Evolutionary conservation across 2,329 filamentous ascomycete genomes (phyloP), one percentile per base, ranked within the genome.

Genomic region (Fusarium sp.): DNA sequence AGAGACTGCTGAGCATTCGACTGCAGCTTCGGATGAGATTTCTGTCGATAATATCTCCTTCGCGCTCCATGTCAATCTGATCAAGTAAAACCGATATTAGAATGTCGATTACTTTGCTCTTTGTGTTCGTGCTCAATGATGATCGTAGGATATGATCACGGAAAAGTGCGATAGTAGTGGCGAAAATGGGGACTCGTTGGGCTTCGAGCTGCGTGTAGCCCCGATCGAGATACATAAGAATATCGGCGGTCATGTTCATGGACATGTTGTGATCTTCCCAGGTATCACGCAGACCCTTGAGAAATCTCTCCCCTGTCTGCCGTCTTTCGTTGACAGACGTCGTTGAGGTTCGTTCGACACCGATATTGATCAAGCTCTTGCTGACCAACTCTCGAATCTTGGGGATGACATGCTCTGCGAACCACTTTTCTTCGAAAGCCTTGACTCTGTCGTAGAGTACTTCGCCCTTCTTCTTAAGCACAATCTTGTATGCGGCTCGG

Each of bases 191-290:
- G 0, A 93, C 91, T 9, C 89, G 87, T 65, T 90, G 88, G 9
- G 82, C 76, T 69, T 97, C 94, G 53, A 79, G 76, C 38, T 90
- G 85, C 53, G 90, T 92, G 76, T 93, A 94, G 32, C 95, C 91
- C 53, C 94, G 92, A 78, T 99, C 95, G 86, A 99, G 93, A 78
- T 98, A 98, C 94, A 98, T 98, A 55, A 98, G 86, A 35, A 98
- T 94, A 80, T 98, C 96, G 7, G 95, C 94, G 54, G 94, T 91
- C 95, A 98, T 98, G 78, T 94, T 94, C 93, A 97, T 97, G 46
- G 93, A 95, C 61, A 93, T 89, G 78, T 95, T 93, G 78, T 99
- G 95, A 69, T 97, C 92, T 67, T 94, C 90, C 94, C 95, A 99
- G 5, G 91, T 90, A 63, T 90, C 86, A 74, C 92, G 92, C 17